phyloP scores from a whole-genome alignment of 371 early-diverging fungal species.

The Capniomyces stellatus region DNA sequence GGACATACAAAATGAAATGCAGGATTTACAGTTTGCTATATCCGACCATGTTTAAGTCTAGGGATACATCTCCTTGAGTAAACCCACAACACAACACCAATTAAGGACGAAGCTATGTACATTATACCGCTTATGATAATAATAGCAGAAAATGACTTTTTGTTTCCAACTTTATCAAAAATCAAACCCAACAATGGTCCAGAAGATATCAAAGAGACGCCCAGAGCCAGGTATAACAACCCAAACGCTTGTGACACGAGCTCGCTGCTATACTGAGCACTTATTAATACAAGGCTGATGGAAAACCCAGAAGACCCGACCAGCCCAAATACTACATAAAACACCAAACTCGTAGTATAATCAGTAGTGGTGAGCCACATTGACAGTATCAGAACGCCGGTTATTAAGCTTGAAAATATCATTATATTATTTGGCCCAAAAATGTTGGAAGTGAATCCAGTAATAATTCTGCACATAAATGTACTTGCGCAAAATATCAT shows the following conservation, averaged over 20 bases:
- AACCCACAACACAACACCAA: background rate
- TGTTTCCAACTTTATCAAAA: conserved; percentile 15
- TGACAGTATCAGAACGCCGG: background rate
- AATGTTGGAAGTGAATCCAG: too few relatives aligned
- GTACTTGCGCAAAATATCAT: too few relatives aligned
- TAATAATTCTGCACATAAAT: too few relatives aligned
- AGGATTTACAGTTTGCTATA: too few relatives aligned
- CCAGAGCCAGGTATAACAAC: conserved; percentile 11
- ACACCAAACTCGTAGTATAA: too few relatives aligned
- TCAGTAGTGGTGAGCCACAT: background rate
- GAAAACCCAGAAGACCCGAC: background rate
- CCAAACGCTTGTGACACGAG: conserved; percentile 14
- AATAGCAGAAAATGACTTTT: conserved; percentile 8
- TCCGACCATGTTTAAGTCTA: background rate
- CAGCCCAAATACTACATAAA: background rate
- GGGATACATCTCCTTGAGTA: background rate
- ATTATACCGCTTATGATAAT: conserved; percentile 14
- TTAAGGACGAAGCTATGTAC: background rate
- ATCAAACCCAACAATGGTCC: conserved; percentile 14
- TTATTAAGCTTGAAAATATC: background rate
- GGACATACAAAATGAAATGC: too few relatives aligned
- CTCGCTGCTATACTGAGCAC: conserved; percentile 7
- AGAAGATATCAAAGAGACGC: conserved; percentile 8
- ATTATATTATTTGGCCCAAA: background rate
- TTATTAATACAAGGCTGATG: background rate